Evolutionary conservation across 2,329 filamentous ascomycete genomes (phyloP), one percentile per base, ranked within the genome.

Genomic region (Colletotrichum tofieldiae): DNA sequence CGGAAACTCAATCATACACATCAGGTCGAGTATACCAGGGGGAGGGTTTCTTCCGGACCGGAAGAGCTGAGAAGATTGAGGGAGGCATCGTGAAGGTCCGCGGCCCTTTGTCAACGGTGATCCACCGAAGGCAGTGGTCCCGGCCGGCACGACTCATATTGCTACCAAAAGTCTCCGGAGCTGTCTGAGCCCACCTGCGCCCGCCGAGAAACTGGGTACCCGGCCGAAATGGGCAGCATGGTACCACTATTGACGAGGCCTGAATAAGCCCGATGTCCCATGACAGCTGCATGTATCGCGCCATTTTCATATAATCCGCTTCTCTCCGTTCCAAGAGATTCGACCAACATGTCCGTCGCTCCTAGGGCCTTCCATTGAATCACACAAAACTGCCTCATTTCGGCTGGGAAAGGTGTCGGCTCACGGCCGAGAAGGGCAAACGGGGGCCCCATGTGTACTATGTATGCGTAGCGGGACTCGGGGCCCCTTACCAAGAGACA

Each of bases 31-130:
- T 18, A 18, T 8, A 18, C 23, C 11, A 23, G 20, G 14, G 51
- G 69, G 69, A 69, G 69, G n/a, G 26, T 59, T 59, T 37, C 52
- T 65, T 72, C 69, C 69, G 65, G 65, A 26, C 20, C 16, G 41
- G 52, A 47, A 55, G 55, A 39, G 18, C 23, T 43, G 43, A 1
- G 47, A 26, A 64, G 20, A 43, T 32, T 52, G 65, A 64, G 39
- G 59, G 65, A 64, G 39, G 59, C 69, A 69, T 69, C 59, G 65
- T 63, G 52, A 72, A 45, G 56, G 32, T 39, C 32, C 63, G 26
- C n/a, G 23, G 32, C 43, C 20, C 14, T 4, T 32, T n/a, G 2
- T 32, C 14, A 14, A 41, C 14, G 8, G 29, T 49, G 39, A 35
- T n/a, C 54, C 45, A 59, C 45, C 37, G 32, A 52, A n/a, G 35